A percentile compares a stretch with the other conserved stretches of the same genome.
Evolutionary conservation across 1,284 basidiomycete genomes (phyloP).

Genomic region (Rhodotorula sp.): DNA sequence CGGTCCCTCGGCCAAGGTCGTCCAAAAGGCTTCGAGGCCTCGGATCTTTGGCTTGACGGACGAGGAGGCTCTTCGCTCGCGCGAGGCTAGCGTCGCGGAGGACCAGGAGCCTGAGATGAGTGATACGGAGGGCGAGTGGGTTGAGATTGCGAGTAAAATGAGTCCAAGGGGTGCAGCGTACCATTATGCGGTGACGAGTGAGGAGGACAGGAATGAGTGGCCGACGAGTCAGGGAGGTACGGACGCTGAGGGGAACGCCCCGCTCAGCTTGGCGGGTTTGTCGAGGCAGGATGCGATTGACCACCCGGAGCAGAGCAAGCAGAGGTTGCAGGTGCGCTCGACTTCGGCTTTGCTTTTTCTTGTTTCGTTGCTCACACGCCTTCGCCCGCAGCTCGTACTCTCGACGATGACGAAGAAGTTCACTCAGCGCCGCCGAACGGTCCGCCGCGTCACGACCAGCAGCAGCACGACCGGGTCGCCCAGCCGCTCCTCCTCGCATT

Average conservation of each 20-base stretch:
- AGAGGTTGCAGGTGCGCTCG: conserved; percentile 43
- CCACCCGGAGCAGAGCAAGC: conserved; percentile 44
- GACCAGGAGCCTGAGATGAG: conserved; percentile 29
- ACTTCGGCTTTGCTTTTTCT: no score
- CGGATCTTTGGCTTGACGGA: no score
- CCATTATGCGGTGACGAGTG: background rate
- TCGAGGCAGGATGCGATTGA: conserved; percentile 45
- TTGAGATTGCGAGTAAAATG: conserved; percentile 47
- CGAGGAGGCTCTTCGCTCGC: background rate
- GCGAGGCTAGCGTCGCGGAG: background rate
- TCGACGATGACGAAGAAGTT: conserved; percentile 53
- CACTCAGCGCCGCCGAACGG: conserved; percentile 49
- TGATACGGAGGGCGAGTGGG: conserved; percentile 46
- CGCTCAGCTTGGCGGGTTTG: conserved; percentile 16
- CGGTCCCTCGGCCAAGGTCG: background rate
- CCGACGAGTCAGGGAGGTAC: conserved; percentile 18
- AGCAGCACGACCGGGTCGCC: conserved; percentile 31
- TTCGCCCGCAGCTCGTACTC: conserved; percentile 48
- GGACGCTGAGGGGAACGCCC: background rate
- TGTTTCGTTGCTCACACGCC: no score
- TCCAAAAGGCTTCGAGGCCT: no score
- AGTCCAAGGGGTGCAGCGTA: background rate
- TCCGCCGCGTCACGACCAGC: conserved; percentile 44
- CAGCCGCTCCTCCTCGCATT: background rate
- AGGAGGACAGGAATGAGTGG: no score